Evolutionary conservation across 2,329 filamentous ascomycete genomes (phyloP), one percentile per base, ranked within the genome.

Genomic region (Alternaria arborescens): DNA sequence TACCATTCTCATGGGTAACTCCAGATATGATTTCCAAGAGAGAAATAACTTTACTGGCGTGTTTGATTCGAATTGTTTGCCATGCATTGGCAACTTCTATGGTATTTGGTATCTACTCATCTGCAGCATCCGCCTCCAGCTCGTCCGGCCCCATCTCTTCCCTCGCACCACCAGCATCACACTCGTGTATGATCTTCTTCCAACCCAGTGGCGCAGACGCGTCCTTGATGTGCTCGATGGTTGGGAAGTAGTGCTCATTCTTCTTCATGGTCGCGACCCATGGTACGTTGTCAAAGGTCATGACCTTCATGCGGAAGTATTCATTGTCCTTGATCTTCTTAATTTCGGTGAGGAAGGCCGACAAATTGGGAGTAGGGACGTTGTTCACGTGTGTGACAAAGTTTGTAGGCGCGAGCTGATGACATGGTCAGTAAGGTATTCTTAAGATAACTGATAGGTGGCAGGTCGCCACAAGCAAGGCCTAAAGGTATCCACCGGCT

Each of bases 251-350:
- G 80, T 99, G 95, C 77, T 99, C 94, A 71, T 97, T 97, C 87
- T 98, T 98, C 88, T 99, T 99, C 92, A 99, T 97, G 8, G 95
- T 99, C 40, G 96, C 92, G n/a, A 99, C 93, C 93, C 95, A 99
- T 4, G 94, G 94, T 10, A 99, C 93, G 73, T 96, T 97, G 78
- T 99, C 95, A 74, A 99, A 99, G 0, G 95, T 98, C 78, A 98
- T 93, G n/a, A 95, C 93, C 78, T 94, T 94, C 54, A 99, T 85
- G 18, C 95, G 89, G 88, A 99, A 99, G 81, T 99, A 99, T 2
- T 93, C 97, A 75, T 99, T 99, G 72, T 99, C 93, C 0, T 92
- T 91, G 70, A 99, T 97, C 79, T 91, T 89, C 70, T 90, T 88
- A 18, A 96, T 93, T 65, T 93, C 91, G 26, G 84, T 83, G 63